Conservation (phyloP, 495 filamentous ascomycete species). For the Terfezia claveryi region DNA sequence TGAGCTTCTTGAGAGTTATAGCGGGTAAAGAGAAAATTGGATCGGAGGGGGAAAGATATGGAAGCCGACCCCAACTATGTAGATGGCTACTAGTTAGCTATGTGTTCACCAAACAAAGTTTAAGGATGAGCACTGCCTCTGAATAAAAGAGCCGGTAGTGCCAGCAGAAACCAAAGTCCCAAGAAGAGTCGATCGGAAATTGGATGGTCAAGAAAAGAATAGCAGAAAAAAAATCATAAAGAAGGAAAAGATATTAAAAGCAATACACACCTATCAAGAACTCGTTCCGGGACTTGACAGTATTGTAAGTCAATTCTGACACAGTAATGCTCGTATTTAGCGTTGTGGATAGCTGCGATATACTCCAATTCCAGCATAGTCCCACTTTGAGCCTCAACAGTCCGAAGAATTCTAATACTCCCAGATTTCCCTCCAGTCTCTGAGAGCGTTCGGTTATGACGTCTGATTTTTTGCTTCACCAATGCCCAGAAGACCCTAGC, state of each 20-base stretch:
- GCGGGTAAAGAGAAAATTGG: constrained; percentile 28
- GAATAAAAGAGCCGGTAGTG: not conserved
- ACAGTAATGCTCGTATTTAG: not conserved
- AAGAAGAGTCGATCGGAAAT: too few species aligned
- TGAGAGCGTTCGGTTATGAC: not conserved
- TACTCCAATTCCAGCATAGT: constrained; percentile 32
- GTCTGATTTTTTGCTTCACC: constrained; percentile 28
- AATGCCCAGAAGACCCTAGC: constrained; percentile 33
- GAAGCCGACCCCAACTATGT: constrained; percentile 19
- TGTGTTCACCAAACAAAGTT: not conserved
- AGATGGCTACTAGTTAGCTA: constrained; percentile 4
- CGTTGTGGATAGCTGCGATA: constrained; percentile 6
- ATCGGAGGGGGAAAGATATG: constrained; percentile 18
- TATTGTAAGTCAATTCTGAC: constrained; percentile 38
- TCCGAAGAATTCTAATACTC: constrained; percentile 29
- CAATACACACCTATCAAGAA: constrained; percentile 2
- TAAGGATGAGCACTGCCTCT: not conserved
- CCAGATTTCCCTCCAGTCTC: constrained; percentile 4
- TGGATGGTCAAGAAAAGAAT: too few species aligned
- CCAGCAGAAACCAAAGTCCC: too few species aligned
- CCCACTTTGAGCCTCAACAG: constrained; percentile 27
- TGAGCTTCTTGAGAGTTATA: constrained; percentile 30
- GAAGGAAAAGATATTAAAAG: constrained; percentile 10
- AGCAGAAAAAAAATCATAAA: too few species aligned
- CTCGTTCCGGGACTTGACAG: constrained; percentile 29